Base-by-base conservation (phyloP, 345 rosid species). In the Lumnitzera littorea region DNA sequence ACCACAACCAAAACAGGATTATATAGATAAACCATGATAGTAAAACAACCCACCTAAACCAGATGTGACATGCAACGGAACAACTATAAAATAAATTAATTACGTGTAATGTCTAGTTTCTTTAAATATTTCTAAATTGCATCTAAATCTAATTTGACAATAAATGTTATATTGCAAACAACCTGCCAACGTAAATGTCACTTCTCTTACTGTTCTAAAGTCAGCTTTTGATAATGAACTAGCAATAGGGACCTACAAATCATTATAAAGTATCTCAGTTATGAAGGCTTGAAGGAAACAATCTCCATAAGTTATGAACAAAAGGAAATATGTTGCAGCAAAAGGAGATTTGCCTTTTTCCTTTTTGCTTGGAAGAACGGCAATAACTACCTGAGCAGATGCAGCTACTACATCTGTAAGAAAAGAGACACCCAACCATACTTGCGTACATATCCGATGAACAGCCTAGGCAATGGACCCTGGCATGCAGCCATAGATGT, bases 371-470 rank as follows among this genome's bases (percentile, higher is more conserved):
- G 46, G 53, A 23, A 50, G 15, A 5, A 27, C 23, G 20, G 20
- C 20, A n/a, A 36, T 17, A 16, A 27, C 50, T 62, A 87, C 99
- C 96, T 94, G 99, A 63, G 81, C 95, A 64, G 99, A 89, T 62
- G 91, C 74, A 70, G 97, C 97, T 47, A 89, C 61, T 43, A 96
- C 88, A 84, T 94, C 99, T 49, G 96, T 83, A 63, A 90, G 90
- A 65, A 94, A 87, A 71, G 97, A 89, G 57, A 90, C 99, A 57
- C 96, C 95, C 76, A 94, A 75, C 99, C 99, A 94, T 15, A 94
- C 81, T 82, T 94, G 97, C 96, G 86, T 74, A 76, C 97, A 94
- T 82, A 94, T 90, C 78, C 90, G 99, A 79, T 94, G 99, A 20
- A 91, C 99, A 67, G 99, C 97, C 97, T 90, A 15, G 95, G 82